Conservation (phyloP, 176 grass and related monocot species). For the Themeda triandra region DNA sequence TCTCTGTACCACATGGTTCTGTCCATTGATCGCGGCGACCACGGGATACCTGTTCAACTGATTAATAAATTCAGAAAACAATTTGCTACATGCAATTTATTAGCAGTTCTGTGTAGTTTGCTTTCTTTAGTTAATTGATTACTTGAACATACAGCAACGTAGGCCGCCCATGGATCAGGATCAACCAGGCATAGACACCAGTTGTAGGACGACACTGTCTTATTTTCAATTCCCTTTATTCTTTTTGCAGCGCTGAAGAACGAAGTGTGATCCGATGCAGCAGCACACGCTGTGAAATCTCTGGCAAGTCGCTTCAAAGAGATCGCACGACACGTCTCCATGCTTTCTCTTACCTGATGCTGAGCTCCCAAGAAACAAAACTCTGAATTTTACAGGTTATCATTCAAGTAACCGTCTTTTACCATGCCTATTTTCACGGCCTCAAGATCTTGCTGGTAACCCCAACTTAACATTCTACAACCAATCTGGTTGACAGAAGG, state of each 20-base stretch:
- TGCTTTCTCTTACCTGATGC: background rate
- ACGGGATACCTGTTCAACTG: background rate
- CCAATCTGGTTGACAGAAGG: too few relatives aligned
- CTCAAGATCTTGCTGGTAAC: too few relatives aligned
- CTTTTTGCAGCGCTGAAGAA: background rate
- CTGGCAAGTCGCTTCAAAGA: background rate
- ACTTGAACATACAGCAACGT: background rate
- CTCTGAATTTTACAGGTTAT: background rate
- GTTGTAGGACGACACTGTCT: background rate
- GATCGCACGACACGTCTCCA: background rate
- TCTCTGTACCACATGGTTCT: background rate
- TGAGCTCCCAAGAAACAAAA: background rate
- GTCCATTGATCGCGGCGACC: background rate
- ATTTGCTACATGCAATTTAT: background rate
- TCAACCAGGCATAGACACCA: background rate
- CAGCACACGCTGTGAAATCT: conserved; percentile 3
- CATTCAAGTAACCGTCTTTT: background rate
- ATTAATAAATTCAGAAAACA: background rate
- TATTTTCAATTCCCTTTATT: background rate
- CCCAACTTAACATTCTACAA: too few relatives aligned
- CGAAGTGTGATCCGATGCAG: conserved; percentile 21
- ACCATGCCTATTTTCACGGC: too few relatives aligned
- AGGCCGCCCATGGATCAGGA: background rate
- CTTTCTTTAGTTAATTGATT: background rate
- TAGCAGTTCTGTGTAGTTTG: background rate